These are phyloP conservation scores for Penicillium arizonense DNA, from an alignment of 495 filamentous ascomycete species.

Conservation along the genomic window DNA sequence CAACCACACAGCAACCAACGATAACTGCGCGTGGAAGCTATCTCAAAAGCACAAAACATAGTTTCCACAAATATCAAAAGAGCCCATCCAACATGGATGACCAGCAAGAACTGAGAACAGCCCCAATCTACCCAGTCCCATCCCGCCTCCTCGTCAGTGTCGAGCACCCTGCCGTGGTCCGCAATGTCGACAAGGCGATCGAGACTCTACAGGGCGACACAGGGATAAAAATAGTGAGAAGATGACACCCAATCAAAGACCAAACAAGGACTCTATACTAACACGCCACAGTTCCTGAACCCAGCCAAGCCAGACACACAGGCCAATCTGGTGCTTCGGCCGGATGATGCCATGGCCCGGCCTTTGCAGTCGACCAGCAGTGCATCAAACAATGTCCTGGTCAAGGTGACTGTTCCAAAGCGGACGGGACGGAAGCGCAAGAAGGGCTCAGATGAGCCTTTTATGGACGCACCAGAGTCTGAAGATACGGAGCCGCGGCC, in stretches of 20 bases:
- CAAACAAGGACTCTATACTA: neutral
- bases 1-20: neutral
- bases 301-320: conserved; percentile 38
- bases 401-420: conserved; percentile 86
- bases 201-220: conserved; percentile 69
- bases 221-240: conserved; percentile 63
- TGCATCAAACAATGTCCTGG: conserved; percentile 72
- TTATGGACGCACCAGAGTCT: conserved; percentile 27
- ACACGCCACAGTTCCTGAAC: conserved; percentile 39
- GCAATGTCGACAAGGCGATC: conserved; percentile 78
- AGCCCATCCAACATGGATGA: conserved; percentile 17
- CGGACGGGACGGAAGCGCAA: conserved; percentile 82
- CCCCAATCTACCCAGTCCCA: conserved; percentile 61
- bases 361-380: conserved; percentile 70
- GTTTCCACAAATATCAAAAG: neutral
- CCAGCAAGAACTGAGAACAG: conserved; percentile 28
- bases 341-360: conserved; percentile 72
- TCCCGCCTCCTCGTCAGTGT: conserved; percentile 65
- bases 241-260: no score
- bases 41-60: neutral
- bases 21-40: neutral
- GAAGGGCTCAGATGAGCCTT: conserved; percentile 66
- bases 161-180: conserved; percentile 85
- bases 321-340: conserved; percentile 63
- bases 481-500: conserved; percentile 6